A percentile compares a stretch with the other conserved stretches of the same genome.
Conservation (phyloP, 768 basidiomycete species). For the Sarcodon aspratus region DNA sequence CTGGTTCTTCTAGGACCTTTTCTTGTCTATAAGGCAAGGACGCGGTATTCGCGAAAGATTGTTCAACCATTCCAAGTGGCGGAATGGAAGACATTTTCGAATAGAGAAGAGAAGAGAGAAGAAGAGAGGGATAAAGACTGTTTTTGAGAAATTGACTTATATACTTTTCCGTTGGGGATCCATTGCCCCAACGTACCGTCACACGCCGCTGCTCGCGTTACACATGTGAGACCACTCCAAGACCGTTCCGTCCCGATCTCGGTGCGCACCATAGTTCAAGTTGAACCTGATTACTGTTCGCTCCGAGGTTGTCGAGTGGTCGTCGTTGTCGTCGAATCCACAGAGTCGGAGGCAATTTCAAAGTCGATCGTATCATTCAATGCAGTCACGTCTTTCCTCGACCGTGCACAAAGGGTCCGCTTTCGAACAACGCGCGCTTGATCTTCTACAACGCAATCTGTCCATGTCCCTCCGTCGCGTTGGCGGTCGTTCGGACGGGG, state of each 20-base stretch:
- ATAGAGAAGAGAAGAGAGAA: constrained; percentile 6
- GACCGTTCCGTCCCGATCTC: no score
- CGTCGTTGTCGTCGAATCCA: background rate
- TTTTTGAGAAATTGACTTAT: background rate
- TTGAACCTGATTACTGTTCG: background rate
- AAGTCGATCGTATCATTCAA: background rate
- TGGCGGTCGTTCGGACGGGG: constrained; percentile 85
- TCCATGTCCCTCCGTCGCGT: constrained; percentile 75
- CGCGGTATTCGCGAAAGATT: constrained; percentile 11
- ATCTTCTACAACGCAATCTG: constrained; percentile 46
- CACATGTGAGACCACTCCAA: no score
- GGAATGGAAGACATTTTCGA: constrained; percentile 19
- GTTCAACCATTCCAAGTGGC: constrained; percentile 10
- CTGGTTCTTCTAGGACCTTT: constrained; percentile 9
- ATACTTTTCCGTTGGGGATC: background rate
- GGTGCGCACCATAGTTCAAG: no score
- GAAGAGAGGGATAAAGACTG: background rate
- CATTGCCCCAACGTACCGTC: background rate
- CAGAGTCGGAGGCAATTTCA: background rate
- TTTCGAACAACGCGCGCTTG: constrained; percentile 64
- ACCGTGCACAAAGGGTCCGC: constrained; percentile 57
- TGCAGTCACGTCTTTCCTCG: constrained; percentile 18
- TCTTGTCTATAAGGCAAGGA: constrained; percentile 9
- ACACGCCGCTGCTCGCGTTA: no score
- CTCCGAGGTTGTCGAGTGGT: background rate